phyloP scores from a whole-genome alignment of 2,329 filamentous ascomycete genomes.

The Stagonosporopsis rhizophila region DNA sequence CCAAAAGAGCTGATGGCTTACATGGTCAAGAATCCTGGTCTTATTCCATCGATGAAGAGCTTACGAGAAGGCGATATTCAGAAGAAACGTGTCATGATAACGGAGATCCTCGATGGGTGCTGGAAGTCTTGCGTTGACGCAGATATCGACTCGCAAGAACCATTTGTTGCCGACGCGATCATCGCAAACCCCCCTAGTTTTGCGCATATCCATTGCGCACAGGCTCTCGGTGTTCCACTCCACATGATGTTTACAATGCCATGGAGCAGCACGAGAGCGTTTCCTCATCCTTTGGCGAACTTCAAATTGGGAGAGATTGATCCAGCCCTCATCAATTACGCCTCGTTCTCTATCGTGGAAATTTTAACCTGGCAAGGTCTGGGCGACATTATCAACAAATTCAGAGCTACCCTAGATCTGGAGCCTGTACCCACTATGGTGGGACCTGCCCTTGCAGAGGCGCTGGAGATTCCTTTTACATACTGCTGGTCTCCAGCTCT shows the following conservation, averaged over 20 bases:
- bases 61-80: constrained; percentile 39
- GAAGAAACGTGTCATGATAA: constrained; percentile 40
- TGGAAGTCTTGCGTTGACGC: constrained; percentile 46
- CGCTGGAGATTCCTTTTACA: constrained; percentile 52
- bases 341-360: constrained; percentile 57
- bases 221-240: constrained; percentile 73
- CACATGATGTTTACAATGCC: constrained; percentile 85
- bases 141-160: constrained; percentile 50
- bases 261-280: constrained; percentile 54
- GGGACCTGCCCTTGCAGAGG: constrained; percentile 48
- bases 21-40: constrained; percentile 58
- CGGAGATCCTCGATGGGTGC: constrained; percentile 40
- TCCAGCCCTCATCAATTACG: constrained; percentile 48
- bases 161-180: constrained; percentile 81
- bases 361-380: constrained; percentile 59
- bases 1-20: constrained; percentile 56
- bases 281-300: constrained; percentile 60
- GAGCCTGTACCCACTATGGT: constrained; percentile 48
- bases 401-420: constrained; percentile 50
- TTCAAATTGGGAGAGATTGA: constrained; percentile 46
- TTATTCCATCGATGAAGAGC: constrained; percentile 41
- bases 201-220: constrained; percentile 74
- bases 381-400: constrained; percentile 57
- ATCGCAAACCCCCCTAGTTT: constrained; percentile 81
- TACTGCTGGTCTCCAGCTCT: constrained; percentile 56